phyloP scores from a whole-genome alignment of 148 eudicot genomes.

The Gaultheria prostrata region DNA sequence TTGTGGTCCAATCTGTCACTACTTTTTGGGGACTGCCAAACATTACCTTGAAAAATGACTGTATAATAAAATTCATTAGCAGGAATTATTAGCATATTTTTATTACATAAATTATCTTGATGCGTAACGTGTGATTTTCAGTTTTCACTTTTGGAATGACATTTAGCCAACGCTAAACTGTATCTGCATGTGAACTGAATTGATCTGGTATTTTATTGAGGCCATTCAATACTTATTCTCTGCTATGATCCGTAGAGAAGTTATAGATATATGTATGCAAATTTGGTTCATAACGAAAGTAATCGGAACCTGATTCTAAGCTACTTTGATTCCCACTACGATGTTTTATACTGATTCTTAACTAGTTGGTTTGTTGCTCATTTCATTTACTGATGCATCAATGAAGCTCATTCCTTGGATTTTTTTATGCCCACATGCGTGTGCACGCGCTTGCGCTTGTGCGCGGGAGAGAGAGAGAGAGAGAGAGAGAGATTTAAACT shows the following conservation, averaged over 20 bases:
- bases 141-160: constrained; percentile 1
- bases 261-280: background rate
- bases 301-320: background rate
- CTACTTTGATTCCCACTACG: background rate
- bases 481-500: background rate
- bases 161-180: background rate
- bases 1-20: background rate
- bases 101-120: background rate
- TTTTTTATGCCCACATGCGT: background rate
- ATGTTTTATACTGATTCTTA: background rate
- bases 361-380: background rate
- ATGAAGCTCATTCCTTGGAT: background rate
- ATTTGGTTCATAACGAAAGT: background rate
- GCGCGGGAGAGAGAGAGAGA: background rate
- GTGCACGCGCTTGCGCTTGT: background rate
- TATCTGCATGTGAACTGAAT: background rate
- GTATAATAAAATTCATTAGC: background rate
- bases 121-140: background rate
- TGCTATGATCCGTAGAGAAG: background rate
- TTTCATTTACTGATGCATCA: constrained; percentile 4
- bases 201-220: background rate
- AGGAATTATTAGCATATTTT: background rate
- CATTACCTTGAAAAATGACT: background rate
- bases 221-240: background rate
- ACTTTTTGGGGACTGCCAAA: background rate